Conservation (phyloP, 2,329 filamentous ascomycete species). For the Lasiodiplodia hormozganensis region DNA sequence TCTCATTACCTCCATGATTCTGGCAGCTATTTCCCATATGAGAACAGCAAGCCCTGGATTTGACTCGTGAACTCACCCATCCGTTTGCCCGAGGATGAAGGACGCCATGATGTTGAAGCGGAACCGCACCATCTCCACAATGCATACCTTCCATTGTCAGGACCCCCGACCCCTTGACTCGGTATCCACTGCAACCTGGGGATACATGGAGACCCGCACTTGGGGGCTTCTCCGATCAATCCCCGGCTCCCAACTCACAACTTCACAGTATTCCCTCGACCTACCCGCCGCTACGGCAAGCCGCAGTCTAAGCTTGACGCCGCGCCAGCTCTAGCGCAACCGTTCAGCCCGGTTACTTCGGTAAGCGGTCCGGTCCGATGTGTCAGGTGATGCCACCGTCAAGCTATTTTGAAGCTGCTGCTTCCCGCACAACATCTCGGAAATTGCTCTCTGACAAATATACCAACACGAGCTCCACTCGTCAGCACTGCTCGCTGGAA, state of each 20-base stretch:
- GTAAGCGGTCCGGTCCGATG: background rate
- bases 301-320: background rate
- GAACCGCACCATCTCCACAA: no score
- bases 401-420: background rate
- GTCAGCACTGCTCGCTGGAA: no score
- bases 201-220: background rate
- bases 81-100: no score
- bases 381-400: background rate
- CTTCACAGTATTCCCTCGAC: background rate
- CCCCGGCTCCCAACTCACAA: background rate
- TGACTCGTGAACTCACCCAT: background rate
- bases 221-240: background rate
- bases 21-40: no score
- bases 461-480: no score
- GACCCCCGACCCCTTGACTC: background rate
- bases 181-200: background rate
- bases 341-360: background rate
- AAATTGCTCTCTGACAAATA: no score
- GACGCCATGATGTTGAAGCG: no score
- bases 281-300: background rate
- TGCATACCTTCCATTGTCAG: background rate
- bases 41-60: no score
- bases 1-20: background rate
- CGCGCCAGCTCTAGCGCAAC: background rate
- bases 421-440: no score